Percentiles rank a stretch among this genome's conserved stretches.
Conservation (phyloP, 148 eudicot species). For the Heliosperma pusillum region DNA sequence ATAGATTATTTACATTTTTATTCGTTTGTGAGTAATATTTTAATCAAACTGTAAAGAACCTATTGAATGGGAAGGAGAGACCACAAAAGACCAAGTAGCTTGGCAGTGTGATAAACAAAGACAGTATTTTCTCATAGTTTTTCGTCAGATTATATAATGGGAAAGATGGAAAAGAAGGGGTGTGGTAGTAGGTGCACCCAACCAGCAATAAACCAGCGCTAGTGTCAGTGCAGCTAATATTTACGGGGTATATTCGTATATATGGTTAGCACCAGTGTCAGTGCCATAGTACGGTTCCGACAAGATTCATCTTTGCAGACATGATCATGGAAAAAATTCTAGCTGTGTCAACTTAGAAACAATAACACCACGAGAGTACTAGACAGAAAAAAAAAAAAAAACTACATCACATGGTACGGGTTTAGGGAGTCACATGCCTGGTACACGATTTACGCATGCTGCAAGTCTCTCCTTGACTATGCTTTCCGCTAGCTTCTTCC, state of each 20-base stretch:
- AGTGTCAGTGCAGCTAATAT: not conserved
- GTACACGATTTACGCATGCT: conserved; percentile 95
- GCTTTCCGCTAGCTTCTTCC: conserved; percentile 86
- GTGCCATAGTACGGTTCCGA: not conserved
- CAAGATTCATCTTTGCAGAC: not conserved
- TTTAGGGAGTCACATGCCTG: conserved; percentile 47
- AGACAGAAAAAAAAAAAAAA: not conserved
- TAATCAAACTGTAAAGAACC: no score
- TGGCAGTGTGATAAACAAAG: no score
- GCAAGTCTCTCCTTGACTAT: conserved; percentile 89
- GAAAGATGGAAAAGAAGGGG: not conserved
- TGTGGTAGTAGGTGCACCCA: not conserved
- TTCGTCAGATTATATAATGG: not conserved
- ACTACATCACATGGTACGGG: not conserved
- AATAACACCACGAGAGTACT: not conserved
- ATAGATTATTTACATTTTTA: no score
- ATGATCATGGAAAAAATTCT: not conserved
- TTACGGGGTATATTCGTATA: not conserved
- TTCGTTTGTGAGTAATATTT: no score
- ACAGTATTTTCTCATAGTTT: no score
- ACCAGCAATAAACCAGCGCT: not conserved
- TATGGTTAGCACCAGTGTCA: not conserved
- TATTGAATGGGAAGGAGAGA: no score
- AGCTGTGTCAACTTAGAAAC: not conserved
- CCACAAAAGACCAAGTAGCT: not conserved